phyloP scores from a whole-genome alignment of 495 filamentous ascomycete genomes.

The Aspergillus asperescens region DNA sequence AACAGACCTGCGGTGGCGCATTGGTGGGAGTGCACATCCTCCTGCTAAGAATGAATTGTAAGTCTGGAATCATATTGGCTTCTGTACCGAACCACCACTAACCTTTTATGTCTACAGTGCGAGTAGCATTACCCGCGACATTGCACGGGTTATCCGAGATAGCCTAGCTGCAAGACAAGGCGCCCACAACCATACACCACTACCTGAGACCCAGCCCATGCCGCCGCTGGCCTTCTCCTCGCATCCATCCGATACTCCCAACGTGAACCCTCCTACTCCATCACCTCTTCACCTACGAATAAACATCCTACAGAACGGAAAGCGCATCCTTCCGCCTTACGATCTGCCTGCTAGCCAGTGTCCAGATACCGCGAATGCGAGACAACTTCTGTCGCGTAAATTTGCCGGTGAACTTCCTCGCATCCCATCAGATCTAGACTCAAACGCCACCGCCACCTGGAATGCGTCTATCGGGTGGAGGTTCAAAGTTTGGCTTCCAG shows the following conservation, averaged over 20 bases:
- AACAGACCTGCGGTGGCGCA: conserved; percentile 33
- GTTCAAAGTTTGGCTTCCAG: conserved; percentile 38
- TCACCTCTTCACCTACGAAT: conserved; percentile 31
- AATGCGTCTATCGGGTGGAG: conserved; percentile 27
- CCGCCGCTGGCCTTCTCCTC: conserved; percentile 14
- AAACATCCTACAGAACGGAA: conserved; percentile 40
- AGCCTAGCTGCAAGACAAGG: conserved; percentile 29
- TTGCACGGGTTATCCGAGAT: conserved; percentile 41
- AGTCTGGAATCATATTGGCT: conserved; percentile 8
- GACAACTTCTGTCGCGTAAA: conserved; percentile 30
- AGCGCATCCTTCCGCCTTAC: conserved; percentile 37
- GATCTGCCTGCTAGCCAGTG: conserved; percentile 35
- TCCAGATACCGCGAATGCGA: conserved; percentile 30
- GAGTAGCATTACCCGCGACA: conserved; percentile 40
- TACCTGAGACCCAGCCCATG: conserved; percentile 19
- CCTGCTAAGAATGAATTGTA: conserved; percentile 42
- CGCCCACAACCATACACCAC: conserved; percentile 13
- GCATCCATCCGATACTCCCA: conserved; percentile 9
- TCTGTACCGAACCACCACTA: background rate
- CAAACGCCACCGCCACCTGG: conserved; percentile 14
- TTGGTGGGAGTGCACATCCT: conserved; percentile 28
- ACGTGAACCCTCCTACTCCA: conserved; percentile 4
- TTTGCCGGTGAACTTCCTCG: conserved; percentile 32
- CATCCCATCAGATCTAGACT: conserved; percentile 14
- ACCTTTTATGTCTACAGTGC: conserved; percentile 30